A percentile compares a stretch with the other conserved stretches of the same genome.
phyloP scores from a whole-genome alignment of 805 yeast genomes.

The Debaryomyces castellii region DNA sequence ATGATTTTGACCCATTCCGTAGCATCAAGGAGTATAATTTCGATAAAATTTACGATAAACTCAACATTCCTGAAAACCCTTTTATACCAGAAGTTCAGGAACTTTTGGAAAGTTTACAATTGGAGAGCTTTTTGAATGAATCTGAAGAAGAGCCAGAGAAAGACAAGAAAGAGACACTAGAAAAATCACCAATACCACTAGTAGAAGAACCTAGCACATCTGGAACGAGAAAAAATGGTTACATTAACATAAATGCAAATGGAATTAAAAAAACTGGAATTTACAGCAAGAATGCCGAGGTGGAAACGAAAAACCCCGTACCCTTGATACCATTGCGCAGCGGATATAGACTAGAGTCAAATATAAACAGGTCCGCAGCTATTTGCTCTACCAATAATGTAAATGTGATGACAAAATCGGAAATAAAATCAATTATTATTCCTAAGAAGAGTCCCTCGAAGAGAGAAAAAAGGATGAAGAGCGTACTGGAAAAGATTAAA shows the following conservation, averaged over 20 bases:
- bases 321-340: not conserved
- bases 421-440: slow-evolving; percentile 3
- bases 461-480: slow-evolving; percentile 10
- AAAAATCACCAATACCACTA: too few relatives aligned
- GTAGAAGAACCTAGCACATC: slow-evolving; percentile 4
- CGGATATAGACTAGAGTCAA: not conserved
- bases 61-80: slow-evolving; percentile 6
- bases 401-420: slow-evolving; percentile 32
- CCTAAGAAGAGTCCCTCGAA: not conserved
- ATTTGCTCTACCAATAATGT: slow-evolving; percentile 26
- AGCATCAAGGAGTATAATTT: slow-evolving; percentile 6
- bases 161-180: not conserved
- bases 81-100: slow-evolving; percentile 10
- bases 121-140: not conserved
- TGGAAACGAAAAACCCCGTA: not conserved
- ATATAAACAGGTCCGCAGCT: slow-evolving; percentile 27
- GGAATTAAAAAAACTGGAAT: not conserved
- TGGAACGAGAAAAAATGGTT: not conserved
- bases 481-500: slow-evolving; percentile 14
- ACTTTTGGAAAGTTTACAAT: slow-evolving; percentile 7
- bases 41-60: slow-evolving; percentile 1
- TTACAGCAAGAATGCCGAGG: not conserved
- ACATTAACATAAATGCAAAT: too few relatives aligned
- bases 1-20: slow-evolving; percentile 5
- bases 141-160: not conserved